Base-by-base conservation (phyloP, 257 asterid genomes). In the Orobanche coerulescens region DNA sequence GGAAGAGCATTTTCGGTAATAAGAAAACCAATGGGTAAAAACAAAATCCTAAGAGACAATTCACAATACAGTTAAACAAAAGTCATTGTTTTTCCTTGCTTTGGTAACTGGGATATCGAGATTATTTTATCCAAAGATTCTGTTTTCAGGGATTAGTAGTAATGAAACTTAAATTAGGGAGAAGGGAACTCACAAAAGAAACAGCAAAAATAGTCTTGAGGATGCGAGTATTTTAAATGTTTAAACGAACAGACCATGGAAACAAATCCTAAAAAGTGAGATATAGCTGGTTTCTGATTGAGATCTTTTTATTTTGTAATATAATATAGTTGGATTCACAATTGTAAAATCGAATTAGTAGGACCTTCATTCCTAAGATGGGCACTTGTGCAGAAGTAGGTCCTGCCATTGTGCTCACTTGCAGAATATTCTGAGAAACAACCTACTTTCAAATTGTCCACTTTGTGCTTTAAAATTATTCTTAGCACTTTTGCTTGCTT, bases 331-430 rank as follows among this genome's bases (percentile, higher is more conserved):
- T n/a, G n/a, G n/a, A n/a, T n/a, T n/a, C n/a, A n/a, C n/a, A n/a
- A n/a, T n/a, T n/a, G n/a, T n/a, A n/a, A n/a, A n/a, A n/a, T n/a
- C n/a, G n/a, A n/a, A n/a, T n/a, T 51, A 11, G 58, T 23, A 22
- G 58, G 51, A 14, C 51, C 58, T 25, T 25, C 58, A 19, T 19
- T 51, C 24, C 20, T 23, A 51, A n/a, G n/a, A 51, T 51, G 58
- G 24, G 34, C 33, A 50, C 33, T 23, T 50, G 16, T 12, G 16
- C 31, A 50, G 13, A 22, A 46, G 9, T 14, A 43, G 22, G 51
- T 44, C 24, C 24, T 44, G 24, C n/a, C 11, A 14, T 43, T 43
- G 20, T 43, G 22, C 50, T 43, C 50, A n/a, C 22, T 50, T 23
- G 13, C 34, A 24, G 37, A 25, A 50, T 23, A 19, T 25, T 24